Percentiles rank a stretch among this genome's conserved stretches.
phyloP scores from a whole-genome alignment of 1,284 basidiomycete genomes.

The Cryptococcus deneoformans region DNA sequence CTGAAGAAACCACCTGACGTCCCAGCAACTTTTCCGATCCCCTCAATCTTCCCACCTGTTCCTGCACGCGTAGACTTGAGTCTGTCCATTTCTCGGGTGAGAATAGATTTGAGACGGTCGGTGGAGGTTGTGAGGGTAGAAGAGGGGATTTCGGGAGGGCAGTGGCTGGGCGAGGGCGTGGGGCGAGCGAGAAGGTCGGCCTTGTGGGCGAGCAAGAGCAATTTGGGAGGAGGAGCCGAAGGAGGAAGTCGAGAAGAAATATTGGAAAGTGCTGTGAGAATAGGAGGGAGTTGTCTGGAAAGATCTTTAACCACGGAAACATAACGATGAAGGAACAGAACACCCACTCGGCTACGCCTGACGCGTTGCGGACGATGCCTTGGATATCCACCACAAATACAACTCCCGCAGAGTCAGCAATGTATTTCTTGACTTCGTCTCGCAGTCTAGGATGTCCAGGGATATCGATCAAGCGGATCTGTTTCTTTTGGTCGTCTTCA shows the following conservation, averaged over 20 bases:
- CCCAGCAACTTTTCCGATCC: conserved; percentile 35
- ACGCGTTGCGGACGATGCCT: conserved; percentile 36
- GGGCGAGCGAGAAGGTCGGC: conserved; percentile 39
- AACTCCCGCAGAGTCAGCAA: conserved; percentile 29
- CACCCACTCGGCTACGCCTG: conserved; percentile 45
- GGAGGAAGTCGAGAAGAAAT: conserved; percentile 18
- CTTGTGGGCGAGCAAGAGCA: conserved; percentile 47
- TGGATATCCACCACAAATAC: conserved; percentile 48
- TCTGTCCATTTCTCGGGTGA: conserved; percentile 47
- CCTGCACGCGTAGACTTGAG: conserved; percentile 40
- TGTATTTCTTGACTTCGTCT: conserved; percentile 35
- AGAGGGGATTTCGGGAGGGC: conserved; percentile 23
- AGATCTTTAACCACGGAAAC: not conserved
- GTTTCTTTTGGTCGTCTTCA: conserved; percentile 16
- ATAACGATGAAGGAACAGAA: not conserved
- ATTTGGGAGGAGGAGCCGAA: conserved; percentile 22
- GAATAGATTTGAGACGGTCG: conserved; percentile 37
- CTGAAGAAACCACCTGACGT: conserved; percentile 22
- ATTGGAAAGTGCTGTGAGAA: conserved; percentile 40
- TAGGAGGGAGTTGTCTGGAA: conserved; percentile 37
- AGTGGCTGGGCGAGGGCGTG: conserved; percentile 13
- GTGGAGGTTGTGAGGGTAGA: conserved; percentile 22
- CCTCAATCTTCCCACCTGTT: conserved; percentile 42
- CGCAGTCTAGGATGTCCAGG: conserved; percentile 48
- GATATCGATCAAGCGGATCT: conserved; percentile 39